Evolutionary conservation across 163 green algal genomes (phyloP), one percentile per base, ranked within the genome.

Genomic region (Chlamydomonas reinhardtii): DNA sequence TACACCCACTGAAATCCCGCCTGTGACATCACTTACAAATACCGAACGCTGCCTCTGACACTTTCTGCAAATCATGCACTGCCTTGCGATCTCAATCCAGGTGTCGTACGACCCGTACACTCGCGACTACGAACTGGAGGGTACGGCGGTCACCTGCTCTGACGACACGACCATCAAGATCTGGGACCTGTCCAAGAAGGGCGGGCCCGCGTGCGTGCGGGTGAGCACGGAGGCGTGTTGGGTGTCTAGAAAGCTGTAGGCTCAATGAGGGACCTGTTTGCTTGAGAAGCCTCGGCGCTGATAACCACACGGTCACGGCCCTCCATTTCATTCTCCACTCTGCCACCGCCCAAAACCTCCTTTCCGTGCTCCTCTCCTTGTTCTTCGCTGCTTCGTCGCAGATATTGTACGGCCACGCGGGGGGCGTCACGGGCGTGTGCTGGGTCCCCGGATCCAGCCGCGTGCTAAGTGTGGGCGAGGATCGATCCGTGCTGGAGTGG

Each of bases 101-200:
- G 62, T 70, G 24, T 70, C 62, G 27, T 29, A 70, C 27, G 62
- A 70, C 62, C 5, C 62, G 24, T 70, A 20, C 62, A 70, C 4
- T 11, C 24, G 62, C 62, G 12, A 34, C 6, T 34, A 29, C 27
- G 29, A 32, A 8, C 62, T 70, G 62, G 62, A 20, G 25, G 62
- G 62, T 11, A 70, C 62, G 62, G 62, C 62, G 0, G 71, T 76
- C 17, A 76, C 71, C 24, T 76, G 71, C 32, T 76, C 71, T 2
- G 71, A 76, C 35, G 71, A 76, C 43, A 76, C 71, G 24, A 76
- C 71, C 15, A 54, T 76, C 71, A 59, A 61, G 35, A 76, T 76
- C 16, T 76, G 34, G 34, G 43, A 76, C 35, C 71, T 76, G 25
- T 35, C 8, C 24, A 20, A 1, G 16, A 29, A n/a, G 34, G 71